Conservation (phyloP, 129 eudicot genomes). For the Heracleum sosnowskyi region DNA sequence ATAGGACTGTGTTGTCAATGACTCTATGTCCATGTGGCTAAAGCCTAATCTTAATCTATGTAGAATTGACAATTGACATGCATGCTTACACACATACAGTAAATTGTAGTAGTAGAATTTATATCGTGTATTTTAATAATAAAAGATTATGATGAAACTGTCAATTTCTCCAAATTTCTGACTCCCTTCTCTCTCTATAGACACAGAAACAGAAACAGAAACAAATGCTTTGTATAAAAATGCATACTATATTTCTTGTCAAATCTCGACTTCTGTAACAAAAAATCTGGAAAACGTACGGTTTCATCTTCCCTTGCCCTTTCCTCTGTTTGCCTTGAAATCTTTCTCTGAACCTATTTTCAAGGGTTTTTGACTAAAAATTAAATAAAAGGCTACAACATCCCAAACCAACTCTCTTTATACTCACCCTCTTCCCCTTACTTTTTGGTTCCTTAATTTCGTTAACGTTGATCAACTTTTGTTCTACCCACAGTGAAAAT, state of each 20-base stretch:
- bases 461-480: background rate
- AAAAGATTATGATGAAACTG: too few relatives aligned
- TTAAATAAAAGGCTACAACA: background rate
- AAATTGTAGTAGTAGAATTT: too few relatives aligned
- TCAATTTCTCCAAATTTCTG: too few relatives aligned
- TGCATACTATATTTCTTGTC: background rate
- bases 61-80: too few relatives aligned
- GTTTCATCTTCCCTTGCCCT: background rate
- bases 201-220: too few relatives aligned
- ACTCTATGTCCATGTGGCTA: too few relatives aligned
- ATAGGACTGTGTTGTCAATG: too few relatives aligned
- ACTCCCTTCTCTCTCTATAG: too few relatives aligned
- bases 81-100: too few relatives aligned
- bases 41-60: too few relatives aligned
- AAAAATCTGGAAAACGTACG: background rate
- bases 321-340: background rate
- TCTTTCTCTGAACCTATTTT: background rate
- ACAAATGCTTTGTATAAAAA: too few relatives aligned
- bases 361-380: background rate
- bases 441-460: background rate
- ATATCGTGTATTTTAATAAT: too few relatives aligned
- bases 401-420: background rate
- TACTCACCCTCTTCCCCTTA: background rate
- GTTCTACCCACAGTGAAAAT: background rate
- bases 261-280: background rate